These are phyloP conservation scores for Elaeagnus macrophylla DNA, from an alignment of 306 rosid species.

Conservation along the genomic window DNA sequence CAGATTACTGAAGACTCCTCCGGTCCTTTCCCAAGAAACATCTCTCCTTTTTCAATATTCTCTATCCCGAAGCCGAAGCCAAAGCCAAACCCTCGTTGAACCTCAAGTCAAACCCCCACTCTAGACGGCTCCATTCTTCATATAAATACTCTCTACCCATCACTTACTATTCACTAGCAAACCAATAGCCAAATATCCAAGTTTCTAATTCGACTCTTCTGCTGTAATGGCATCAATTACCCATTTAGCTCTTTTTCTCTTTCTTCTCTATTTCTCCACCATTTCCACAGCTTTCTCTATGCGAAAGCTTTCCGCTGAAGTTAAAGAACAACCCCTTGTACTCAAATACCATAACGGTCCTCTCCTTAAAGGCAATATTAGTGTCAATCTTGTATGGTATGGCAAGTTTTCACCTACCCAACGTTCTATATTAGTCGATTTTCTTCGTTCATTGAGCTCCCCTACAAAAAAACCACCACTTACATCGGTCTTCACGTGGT, in stretches of 20 bases:
- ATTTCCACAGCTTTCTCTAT: conserved; percentile 11
- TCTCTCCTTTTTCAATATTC: too few relatives aligned
- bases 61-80: too few relatives aligned
- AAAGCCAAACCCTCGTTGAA: too few relatives aligned
- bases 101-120: too few relatives aligned
- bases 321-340: conserved; percentile 56
- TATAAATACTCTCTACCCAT: too few relatives aligned
- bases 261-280: conserved; percentile 12
- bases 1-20: too few relatives aligned
- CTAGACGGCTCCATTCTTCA: too few relatives aligned
- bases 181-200: too few relatives aligned
- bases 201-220: too few relatives aligned
- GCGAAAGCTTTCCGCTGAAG: conserved; percentile 36
- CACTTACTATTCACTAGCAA: too few relatives aligned
- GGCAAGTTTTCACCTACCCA: conserved; percentile 65
- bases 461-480: conserved; percentile 5
- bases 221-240: conserved; percentile 21
- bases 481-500: conserved; percentile 65
- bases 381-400: conserved; percentile 83
- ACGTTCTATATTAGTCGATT: conserved; percentile 68
- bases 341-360: conserved; percentile 79
- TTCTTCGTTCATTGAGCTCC: conserved; percentile 44
- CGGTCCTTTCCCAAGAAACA: too few relatives aligned
- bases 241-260: conserved; percentile 22
- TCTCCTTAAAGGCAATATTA: conserved; percentile 65